phyloP scores from a whole-genome alignment of 2,329 filamentous ascomycete genomes.

The Monilinia laxa region DNA sequence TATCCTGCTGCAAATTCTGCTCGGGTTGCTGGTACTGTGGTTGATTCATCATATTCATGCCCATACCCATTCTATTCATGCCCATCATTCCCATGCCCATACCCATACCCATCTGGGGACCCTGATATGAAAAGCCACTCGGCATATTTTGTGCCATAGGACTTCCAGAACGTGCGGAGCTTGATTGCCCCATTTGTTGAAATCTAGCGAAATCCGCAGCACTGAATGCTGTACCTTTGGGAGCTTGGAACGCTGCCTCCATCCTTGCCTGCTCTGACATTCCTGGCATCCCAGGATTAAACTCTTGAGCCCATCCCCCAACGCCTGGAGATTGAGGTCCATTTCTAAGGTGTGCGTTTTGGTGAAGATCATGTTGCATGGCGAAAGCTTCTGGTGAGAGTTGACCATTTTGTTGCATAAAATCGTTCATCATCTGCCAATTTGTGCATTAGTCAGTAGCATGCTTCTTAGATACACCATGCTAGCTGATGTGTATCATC shows the following conservation, averaged over 20 bases:
- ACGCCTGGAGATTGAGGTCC: conserved; percentile 41
- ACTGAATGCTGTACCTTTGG: conserved; percentile 63
- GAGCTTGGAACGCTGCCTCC: conserved; percentile 67
- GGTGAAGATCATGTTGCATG: conserved; percentile 40
- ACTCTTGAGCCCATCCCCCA: conserved; percentile 63
- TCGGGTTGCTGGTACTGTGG: conserved; percentile 44
- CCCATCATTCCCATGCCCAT: conserved; percentile 51
- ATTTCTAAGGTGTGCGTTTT: conserved; percentile 32
- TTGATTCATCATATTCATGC: conserved; percentile 48
- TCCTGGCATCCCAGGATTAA: conserved; percentile 55
- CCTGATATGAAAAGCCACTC: conserved; percentile 52
- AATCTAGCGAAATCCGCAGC: conserved; percentile 87
- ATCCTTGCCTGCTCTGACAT: conserved; percentile 59
- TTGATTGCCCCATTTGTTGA: conserved; percentile 64
- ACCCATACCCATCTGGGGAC: conserved; percentile 50
- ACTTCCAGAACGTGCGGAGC: conserved; percentile 58
- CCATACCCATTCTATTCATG: conserved; percentile 62
- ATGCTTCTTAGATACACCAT: not conserved
- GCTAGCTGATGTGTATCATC: not conserved
- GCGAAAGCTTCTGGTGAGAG: conserved; percentile 46
- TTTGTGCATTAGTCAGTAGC: conserved; percentile 20
- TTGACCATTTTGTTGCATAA: conserved; percentile 75
- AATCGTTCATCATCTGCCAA: conserved; percentile 84
- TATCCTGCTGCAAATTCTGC: conserved; percentile 50
- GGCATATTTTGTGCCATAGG: conserved; percentile 50